phyloP scores from a whole-genome alignment of 1,284 basidiomycete genomes.

The Coniferiporia sulphurascens region DNA sequence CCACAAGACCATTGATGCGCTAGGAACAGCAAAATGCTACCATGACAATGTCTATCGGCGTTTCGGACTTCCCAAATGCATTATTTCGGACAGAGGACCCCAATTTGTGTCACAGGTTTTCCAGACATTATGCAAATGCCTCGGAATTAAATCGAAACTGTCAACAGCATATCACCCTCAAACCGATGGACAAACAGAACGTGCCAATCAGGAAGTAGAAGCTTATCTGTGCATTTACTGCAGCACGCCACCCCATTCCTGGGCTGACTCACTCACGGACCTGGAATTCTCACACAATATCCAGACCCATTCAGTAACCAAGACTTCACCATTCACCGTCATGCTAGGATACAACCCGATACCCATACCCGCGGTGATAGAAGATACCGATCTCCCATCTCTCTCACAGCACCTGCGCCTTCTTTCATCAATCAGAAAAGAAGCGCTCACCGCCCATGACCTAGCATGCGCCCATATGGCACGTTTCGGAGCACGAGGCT shows the following conservation, averaged over 20 bases:
- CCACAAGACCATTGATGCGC: slow-evolving; percentile 25
- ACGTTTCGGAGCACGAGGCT: neutral
- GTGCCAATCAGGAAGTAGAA: slow-evolving; percentile 26
- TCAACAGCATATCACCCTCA: slow-evolving; percentile 26
- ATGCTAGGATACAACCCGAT: neutral
- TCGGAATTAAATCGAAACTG: slow-evolving; percentile 17
- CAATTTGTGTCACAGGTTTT: slow-evolving; percentile 20
- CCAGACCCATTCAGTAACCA: neutral
- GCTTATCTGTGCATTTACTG: slow-evolving; percentile 15
- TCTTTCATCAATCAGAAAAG: neutral
- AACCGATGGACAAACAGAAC: slow-evolving; percentile 28
- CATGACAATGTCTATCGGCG: neutral
- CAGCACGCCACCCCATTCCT: slow-evolving; percentile 28
- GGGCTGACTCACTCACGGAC: slow-evolving; percentile 24
- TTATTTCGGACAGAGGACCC: slow-evolving; percentile 21
- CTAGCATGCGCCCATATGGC: neutral
- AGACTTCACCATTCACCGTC: neutral
- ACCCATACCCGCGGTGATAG: neutral
- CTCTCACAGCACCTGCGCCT: neutral
- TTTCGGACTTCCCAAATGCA: neutral
- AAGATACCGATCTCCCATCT: neutral
- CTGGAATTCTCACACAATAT: slow-evolving; percentile 20
- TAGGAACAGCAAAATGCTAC: neutral
- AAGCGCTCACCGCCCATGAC: neutral
- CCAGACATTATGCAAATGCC: slow-evolving; percentile 3